A percentile compares a stretch with the other conserved stretches of the same genome.
Evolutionary conservation across 2,329 filamentous ascomycete species (phyloP).

Genomic region (Diaporthe caulivora): DNA sequence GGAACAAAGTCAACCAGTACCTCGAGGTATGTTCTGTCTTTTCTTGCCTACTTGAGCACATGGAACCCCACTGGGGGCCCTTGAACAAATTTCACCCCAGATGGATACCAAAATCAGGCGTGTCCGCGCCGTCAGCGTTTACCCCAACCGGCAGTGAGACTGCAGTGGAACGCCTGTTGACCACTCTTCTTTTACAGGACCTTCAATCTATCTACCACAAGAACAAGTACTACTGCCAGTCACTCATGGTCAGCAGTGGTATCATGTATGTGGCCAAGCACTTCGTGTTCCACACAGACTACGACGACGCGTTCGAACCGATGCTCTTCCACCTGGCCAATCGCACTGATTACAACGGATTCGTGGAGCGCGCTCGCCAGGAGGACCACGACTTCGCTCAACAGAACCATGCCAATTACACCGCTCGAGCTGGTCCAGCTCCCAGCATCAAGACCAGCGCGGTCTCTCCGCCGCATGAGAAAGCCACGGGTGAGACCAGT

Average conservation of each 20-base stretch:
- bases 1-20: constrained; percentile 12
- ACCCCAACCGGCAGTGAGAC: no score
- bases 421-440: not conserved
- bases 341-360: not conserved
- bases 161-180: not conserved
- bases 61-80: not conserved
- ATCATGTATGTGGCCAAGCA: not conserved
- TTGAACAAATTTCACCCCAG: not conserved
- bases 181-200: not conserved
- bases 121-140: not conserved
- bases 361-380: not conserved
- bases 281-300: constrained; percentile 14
- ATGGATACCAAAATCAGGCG: not conserved
- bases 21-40: constrained; percentile 2
- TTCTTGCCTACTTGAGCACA: no score
- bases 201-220: not conserved
- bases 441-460: not conserved
- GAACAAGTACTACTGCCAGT: not conserved
- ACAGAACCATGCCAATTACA: not conserved
- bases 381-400: constrained; percentile 1
- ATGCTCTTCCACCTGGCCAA: constrained; percentile 25
- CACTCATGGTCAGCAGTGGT: not conserved
- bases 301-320: constrained; percentile 5
- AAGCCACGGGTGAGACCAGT: not conserved
- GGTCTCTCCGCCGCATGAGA: not conserved